phyloP scores from a whole-genome alignment of 768 basidiomycete genomes.

The Russula abietina region DNA sequence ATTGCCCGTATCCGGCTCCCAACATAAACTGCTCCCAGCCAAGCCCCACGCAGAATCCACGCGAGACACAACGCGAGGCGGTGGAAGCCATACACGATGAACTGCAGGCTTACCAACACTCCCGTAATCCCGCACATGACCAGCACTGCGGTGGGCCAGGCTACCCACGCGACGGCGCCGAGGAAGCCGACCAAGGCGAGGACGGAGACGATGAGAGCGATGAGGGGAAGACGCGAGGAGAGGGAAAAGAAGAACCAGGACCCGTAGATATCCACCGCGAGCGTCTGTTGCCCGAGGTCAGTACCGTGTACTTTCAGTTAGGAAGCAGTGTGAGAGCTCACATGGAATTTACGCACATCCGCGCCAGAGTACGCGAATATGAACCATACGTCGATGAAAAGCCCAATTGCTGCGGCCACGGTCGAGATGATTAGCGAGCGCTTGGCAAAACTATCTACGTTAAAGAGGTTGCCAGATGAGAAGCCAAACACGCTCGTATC shows the following conservation, averaged over 20 bases:
- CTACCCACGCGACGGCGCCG: constrained; percentile 52
- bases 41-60: constrained; percentile 13
- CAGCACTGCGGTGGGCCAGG: constrained; percentile 59
- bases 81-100: constrained; percentile 39
- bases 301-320: background rate
- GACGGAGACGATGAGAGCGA: constrained; percentile 54
- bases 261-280: constrained; percentile 51
- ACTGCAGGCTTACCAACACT: constrained; percentile 56
- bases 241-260: constrained; percentile 66
- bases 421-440: constrained; percentile 53
- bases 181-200: constrained; percentile 57
- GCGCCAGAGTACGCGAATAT: constrained; percentile 54
- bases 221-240: constrained; percentile 54
- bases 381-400: constrained; percentile 60
- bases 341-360: constrained; percentile 48
- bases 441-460: constrained; percentile 41
- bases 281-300: constrained; percentile 32
- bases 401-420: constrained; percentile 57
- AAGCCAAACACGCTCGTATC: constrained; percentile 62
- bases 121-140: constrained; percentile 54
- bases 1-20: background rate
- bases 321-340: constrained; percentile 30
- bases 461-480: constrained; percentile 43
- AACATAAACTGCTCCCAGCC: background rate
- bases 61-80: constrained; percentile 8